Evolutionary conservation across 257 asterid species (phyloP), one percentile per base, ranked within the genome.

Genomic region (Penstemon newberryi): DNA sequence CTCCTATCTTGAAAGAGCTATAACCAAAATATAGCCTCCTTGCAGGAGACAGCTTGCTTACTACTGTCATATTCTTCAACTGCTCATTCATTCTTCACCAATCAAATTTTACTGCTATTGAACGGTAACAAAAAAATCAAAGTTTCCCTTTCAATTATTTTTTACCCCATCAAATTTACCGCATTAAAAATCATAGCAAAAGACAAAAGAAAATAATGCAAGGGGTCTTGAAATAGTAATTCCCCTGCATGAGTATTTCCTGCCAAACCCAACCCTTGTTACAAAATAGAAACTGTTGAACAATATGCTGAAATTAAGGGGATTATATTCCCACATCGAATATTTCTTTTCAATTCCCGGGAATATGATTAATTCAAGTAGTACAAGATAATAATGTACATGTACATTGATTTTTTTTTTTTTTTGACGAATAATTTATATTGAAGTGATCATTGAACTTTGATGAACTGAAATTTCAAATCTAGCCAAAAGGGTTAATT

Each of bases 1-100:
- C 54, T 13, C 54, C 11, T 15, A 4, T 11, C 15, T 10, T 49
- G 10, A 46, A 46, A 7, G n/a, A 60, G 61, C 59, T 70, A 70
- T 60, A 54, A 52, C 42, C 69, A 61, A 77, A 58, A 72, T 60
- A 67, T 73, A 81, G 88, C 84, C 79, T 80, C 91, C 91, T 69
- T 76, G 85, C 86, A 82, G 89, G 92, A 80, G 95, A 87, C 92
- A 89, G 79, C 90, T 78, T 80, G 67, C 75, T 82, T 82, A 49
- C 33, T 60, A 57, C 80, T 67, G 78, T 57, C 79, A 76, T 74
- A 71, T 76, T 81, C 79, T 53, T 52, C 79, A 13, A 54, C 70
- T 38, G 15, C 54, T 49, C 13, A 8, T 3, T 56, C n/a, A 56
- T 19, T 25, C 60, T 56, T 18, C 60, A 56, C 60, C 60, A 60